Base-by-base conservation (phyloP, 176 grass and related monocot species). In the Calamus simplicifolius region DNA sequence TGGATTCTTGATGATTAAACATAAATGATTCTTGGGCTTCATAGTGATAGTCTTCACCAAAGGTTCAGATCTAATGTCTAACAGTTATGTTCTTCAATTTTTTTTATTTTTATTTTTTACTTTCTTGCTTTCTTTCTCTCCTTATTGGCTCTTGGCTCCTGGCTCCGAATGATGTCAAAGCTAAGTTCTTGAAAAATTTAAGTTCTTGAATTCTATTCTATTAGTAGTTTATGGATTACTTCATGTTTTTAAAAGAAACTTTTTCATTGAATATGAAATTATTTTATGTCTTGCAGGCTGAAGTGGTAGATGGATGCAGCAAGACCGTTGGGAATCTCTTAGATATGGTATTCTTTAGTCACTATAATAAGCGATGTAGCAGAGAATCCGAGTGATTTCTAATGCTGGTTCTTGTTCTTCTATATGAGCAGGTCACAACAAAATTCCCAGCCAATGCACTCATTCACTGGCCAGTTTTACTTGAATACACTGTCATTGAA, bases 251-350 rank as follows among this genome's bases (percentile, higher is more conserved):
- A 25, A 14, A 19, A 25, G 49, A 3, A 27, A 16, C 21, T 68
- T 31, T 4, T 38, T 50, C 18, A n/a, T 13, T 43, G 35, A 43
- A 12, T 13, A 10, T 43, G 61, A 25, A 49, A 13, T 64, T 25
- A 25, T 25, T 48, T 58, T 57, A 5, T 19, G 16, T 6, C 54
- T 87, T 17, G 63, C 56, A 97, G 87, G 87, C 87, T 69, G 83
- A 78, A 43, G 35, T 43, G 59, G 52, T 97, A 51, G 66, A 59
- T 67, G 69, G 49, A 70, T 82, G 77, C 27, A 82, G 73, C 72
- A 97, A 91, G 65, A 58, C 92, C 0, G 75, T 91, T 18, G 92
- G 87, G 27, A 91, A 88, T 62, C 87, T 88, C 75, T 87, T 97
- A 19, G 91, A 88, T n/a, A 69, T 57, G 66, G 92, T 91, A 81